Percentiles rank a stretch among this genome's conserved stretches.
Conservation (phyloP, 176 grass and related monocot genomes). For the Cymbopogon citratus region DNA sequence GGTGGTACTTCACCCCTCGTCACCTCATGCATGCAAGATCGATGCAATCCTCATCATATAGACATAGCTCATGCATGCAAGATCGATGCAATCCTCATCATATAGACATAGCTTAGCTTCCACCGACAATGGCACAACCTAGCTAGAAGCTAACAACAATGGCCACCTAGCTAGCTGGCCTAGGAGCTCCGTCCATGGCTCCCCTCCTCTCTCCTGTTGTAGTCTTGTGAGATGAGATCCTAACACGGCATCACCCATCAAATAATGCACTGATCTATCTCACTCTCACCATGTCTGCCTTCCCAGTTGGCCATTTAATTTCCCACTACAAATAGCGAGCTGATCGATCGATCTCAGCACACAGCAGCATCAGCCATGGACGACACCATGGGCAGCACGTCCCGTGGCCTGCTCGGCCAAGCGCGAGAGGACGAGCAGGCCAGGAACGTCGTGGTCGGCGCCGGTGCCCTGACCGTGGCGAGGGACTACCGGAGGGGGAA, state of each 20-base stretch:
- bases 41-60: background rate
- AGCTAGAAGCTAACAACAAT: background rate
- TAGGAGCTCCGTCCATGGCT: background rate
- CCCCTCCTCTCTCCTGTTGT: background rate
- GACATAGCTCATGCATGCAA: background rate
- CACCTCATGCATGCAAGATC: conserved; percentile 6
- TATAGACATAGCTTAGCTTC: background rate
- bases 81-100: background rate
- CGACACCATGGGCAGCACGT: background rate
- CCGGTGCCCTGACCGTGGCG: conserved; percentile 14
- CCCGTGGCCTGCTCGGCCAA: conserved; percentile 19
- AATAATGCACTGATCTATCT: background rate
- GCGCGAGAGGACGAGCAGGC: background rate
- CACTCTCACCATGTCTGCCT: background rate
- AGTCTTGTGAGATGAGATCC: background rate
- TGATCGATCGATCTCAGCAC: background rate
- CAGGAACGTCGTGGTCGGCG: conserved; percentile 21
- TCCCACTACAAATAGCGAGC: background rate
- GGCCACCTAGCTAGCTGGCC: background rate
- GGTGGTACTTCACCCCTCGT: background rate
- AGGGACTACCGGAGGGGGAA: conserved; percentile 82
- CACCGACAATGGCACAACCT: conserved; percentile 1
- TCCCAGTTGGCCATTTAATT: background rate
- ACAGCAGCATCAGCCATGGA: conserved; percentile 16
- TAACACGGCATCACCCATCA: conserved; percentile 24